Base-by-base conservation (phyloP, 2,329 filamentous ascomycete species). In the Fusarium scirpi region DNA sequence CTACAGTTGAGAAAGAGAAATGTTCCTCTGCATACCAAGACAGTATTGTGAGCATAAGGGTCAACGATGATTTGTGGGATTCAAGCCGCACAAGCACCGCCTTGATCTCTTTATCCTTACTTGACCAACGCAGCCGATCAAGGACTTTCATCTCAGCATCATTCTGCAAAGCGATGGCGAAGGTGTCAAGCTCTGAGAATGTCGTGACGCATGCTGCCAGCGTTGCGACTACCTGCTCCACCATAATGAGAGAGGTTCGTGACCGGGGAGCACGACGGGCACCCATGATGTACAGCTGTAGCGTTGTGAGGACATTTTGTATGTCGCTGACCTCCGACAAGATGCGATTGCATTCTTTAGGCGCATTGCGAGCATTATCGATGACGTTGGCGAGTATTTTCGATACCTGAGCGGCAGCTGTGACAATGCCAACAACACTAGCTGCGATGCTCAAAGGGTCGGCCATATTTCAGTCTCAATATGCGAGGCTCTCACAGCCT, bases 401-500 rank as follows among this genome's bases (percentile, higher is more conserved):
- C 2, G 64, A 56, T 16, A 67, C 49, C 29, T 67, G 49, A 8
- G 41, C 51, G 2, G 64, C 60, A 12, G 55, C 64, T 1, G 60
- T 64, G 6, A 57, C n/a, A 6, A 67, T 41, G 13, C 60, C 64
- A 10, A 64, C 45, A 4, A 64, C 55, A 47, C 60, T 59, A 40
- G 64, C 60, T 20, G 64, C 64, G 8, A 25, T 52, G n/a, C 60
- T 67, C 20, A 67, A 32, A 41, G 60, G 60, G 29, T 67, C 64
- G 15, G 64, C 25, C 60, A 64, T 67, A 4, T 38, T 12, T n/a
- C 34, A n/a, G 10, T n/a, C 18, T n/a, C 34, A 38, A n/a, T 4
- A n/a, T n/a, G 1, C 18, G 18, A n/a, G 18, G 18, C 34, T 38
- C 18, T 38, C 10, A 38, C 34, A 6, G 12, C 34, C 18, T 38